Evolutionary conservation across 768 basidiomycete genomes (phyloP), one percentile per base, ranked within the genome.

Genomic region (Phaeotremella fagi): DNA sequence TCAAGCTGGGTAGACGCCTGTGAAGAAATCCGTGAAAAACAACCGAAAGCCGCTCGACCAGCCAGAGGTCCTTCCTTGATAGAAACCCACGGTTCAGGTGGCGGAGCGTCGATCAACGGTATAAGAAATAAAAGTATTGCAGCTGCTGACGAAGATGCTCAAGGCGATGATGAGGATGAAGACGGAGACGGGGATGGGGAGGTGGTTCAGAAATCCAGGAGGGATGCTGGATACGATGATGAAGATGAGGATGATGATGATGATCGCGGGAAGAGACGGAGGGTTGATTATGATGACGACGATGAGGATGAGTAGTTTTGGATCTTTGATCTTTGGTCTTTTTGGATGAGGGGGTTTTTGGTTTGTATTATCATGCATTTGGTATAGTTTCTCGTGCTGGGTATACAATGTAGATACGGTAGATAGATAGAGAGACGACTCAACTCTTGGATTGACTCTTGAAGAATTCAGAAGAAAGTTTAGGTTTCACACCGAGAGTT

Each of bases 161-260:
- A 87, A 36, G 86, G 83, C 14, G 86, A 85, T 37, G 87, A 83
- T 20, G 86, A 85, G 44, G 85, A 87, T 55, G 87, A 88, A 27
- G 80, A 84, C 51, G 90, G 89, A 24, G 89, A 88, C 50, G 88
- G 80, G 52, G 87, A 90, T 57, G 90, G 88, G 86, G 88, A 86
- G 71, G 84, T 63, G 25, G 48, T 54, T 50, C 37, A 59, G n/a
- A n/a, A n/a, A n/a, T n/a, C n/a, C n/a, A n/a, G 35, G 41, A 48
- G 25, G 56, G 33, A 18, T 51, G 48, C 26, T 47, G 54, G 29
- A 45, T 63, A 46, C 54, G 59, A 41, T 68, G 71, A 50, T 53
- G 47, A 46, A 54, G 53, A 45, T 36, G 55, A 52, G 20, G 24
- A 33, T 28, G 48, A 61, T 44, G 43, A 55, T 52, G 52, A 71